Conservation (phyloP, 305 asterid species). For the Solanum hybrid region DNA sequence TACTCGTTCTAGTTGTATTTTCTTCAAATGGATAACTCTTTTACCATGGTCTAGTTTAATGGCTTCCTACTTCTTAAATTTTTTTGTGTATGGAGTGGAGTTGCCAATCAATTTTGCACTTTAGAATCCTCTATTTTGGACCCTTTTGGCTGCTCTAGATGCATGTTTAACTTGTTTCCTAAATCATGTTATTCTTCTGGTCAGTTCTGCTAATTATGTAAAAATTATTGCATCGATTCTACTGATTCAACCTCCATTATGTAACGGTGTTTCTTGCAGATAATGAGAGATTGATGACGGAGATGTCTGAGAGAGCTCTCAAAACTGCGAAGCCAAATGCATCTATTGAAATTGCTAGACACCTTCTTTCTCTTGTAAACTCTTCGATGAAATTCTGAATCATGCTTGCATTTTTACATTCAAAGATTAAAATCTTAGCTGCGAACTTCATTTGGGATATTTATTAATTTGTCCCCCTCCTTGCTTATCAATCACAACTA, state of each 20-base stretch:
- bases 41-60: neutral
- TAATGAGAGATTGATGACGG: conserved; percentile 23
- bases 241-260: neutral
- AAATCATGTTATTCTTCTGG: neutral
- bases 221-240: neutral
- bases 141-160: neutral
- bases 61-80: neutral
- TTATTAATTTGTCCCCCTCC: neutral
- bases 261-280: conserved; percentile 16
- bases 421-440: neutral
- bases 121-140: neutral
- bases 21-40: neutral
- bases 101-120: neutral
- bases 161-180: too few relatives aligned
- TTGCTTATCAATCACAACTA: neutral
- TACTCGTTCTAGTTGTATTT: neutral
- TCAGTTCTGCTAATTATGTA: neutral
- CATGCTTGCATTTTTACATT: neutral
- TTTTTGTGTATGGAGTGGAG: neutral
- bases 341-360: conserved; percentile 33
- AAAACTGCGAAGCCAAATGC: conserved; percentile 42
- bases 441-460: neutral
- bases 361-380: conserved; percentile 28
- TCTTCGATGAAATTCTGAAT: neutral
- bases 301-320: conserved; percentile 45